Base-by-base conservation (phyloP, 2,329 filamentous ascomycete species). In the Penicillium crustosum region DNA sequence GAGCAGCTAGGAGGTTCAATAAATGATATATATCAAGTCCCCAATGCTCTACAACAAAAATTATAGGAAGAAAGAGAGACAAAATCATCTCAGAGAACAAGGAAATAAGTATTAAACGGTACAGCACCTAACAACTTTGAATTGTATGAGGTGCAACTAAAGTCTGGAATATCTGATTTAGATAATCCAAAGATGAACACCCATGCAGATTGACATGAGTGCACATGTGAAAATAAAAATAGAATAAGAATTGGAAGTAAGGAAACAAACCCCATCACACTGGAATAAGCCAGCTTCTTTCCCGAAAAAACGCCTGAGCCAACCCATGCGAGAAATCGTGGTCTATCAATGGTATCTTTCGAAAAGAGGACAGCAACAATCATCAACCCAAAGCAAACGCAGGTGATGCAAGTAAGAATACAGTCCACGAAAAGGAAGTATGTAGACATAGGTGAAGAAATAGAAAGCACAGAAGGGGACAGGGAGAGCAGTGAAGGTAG, bases 311-410 rank as follows among this genome's bases (percentile, higher is more conserved):
- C 65, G 60, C 64, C 64, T 58, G 60, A 62, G 55, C 64, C 63
- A 57, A 31, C 49, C 49, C 57, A 68, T 68, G 66, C 63, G 23
- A 56, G 29, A 56, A 59, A 61, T 61, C 60, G 60, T 66, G 59
- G 60, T 74, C 70, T 74, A 74, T 72, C 70, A 60, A 60, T 73
- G 71, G 70, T 73, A 74, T 74, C 71, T 70, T 62, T 61, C 59
- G 55, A 59, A 55, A 58, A 55, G 12, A 39, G 25, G 51, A 49
- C 29, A 54, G 47, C 39, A 50, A 36, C 36, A 49, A 58, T 33
- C n/a, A 42, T 52, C 55, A 43, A 39, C 61, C 48, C 53, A 31
- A 36, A 49, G 21, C 45, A 53, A 52, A 53, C 27, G 57, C 31
- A 48, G 38, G 43, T 35, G 58, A 62, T 50, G 49, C 29, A 49